Conservation (phyloP, 768 basidiomycete genomes). For the Punctularia strigosozonata region DNA sequence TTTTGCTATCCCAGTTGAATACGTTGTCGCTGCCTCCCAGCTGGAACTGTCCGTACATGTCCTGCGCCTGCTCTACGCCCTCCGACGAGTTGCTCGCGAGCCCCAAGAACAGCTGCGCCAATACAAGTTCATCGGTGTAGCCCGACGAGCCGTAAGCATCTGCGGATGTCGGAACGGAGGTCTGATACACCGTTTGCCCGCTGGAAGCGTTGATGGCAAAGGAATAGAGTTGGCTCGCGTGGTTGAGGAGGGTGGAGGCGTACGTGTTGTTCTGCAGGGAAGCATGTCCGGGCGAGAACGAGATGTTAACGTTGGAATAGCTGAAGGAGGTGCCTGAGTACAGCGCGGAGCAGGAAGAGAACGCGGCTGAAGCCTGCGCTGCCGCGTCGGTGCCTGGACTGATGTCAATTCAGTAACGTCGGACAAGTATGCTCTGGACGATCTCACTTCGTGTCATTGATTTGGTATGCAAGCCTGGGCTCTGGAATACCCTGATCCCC, state of each 20-base stretch:
- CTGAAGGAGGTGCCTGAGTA: slow-evolving; percentile 55
- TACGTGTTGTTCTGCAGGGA: slow-evolving; percentile 66
- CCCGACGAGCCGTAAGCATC: slow-evolving; percentile 60
- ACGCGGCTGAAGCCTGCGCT: slow-evolving; percentile 75
- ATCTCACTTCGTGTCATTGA: slow-evolving; percentile 50
- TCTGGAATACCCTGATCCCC: slow-evolving; percentile 69
- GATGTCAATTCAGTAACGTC: slow-evolving; percentile 1
- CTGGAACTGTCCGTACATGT: slow-evolving; percentile 44
- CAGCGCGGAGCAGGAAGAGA: slow-evolving; percentile 75
- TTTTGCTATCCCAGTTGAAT: slow-evolving; percentile 87
- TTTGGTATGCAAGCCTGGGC: slow-evolving; percentile 64
- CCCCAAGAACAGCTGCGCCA: slow-evolving; percentile 70
- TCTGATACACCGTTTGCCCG: slow-evolving; percentile 53
- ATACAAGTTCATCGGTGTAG: slow-evolving; percentile 61
- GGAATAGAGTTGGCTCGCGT: slow-evolving; percentile 63
- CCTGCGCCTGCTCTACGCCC: slow-evolving; percentile 51
- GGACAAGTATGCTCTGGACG: neutral
- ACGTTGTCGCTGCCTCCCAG: slow-evolving; percentile 41
- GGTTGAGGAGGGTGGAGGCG: slow-evolving; percentile 52
- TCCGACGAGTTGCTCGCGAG: slow-evolving; percentile 52
- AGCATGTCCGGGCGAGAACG: slow-evolving; percentile 42
- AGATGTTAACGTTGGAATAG: slow-evolving; percentile 43
- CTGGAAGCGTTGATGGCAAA: slow-evolving; percentile 63
- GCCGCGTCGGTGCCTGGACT: slow-evolving; percentile 86
- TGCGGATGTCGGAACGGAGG: slow-evolving; percentile 51